Evolutionary conservation across 1,139 yeast genomes (phyloP), one percentile per base, ranked within the genome.

Genomic region (Candida mesenterica): DNA sequence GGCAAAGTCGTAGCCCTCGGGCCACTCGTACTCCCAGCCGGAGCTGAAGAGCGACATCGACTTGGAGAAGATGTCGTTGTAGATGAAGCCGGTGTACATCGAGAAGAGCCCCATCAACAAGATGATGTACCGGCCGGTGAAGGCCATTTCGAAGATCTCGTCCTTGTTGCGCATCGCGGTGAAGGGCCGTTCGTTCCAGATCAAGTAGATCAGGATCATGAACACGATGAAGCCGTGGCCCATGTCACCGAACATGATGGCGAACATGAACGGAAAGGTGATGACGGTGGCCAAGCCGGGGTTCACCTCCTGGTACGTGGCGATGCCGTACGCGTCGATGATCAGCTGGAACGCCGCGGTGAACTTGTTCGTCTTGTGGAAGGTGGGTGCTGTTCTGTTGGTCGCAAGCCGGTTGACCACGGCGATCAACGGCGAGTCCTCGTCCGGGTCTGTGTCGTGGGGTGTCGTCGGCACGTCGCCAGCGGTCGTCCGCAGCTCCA

Each of bases 221-320:
- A 81, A 67, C 50, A 94, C 70, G 42, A 94, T 75, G 37, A 88
- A 68, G 13, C 98, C 98, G 59, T 92, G 99, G 3, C 99, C 99
- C 43, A 90, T 63, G 65, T 92, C 99, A 62, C 98, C 99, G 72
- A 92, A 92, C 99, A 92, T 92, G 49, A 94, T 86, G 24, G 98
- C 97, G 68, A 92, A 92, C 96, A 92, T 88, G 62, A 94, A 92
- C 10, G 99, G 99, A 66, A 92, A 92, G 0, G 99, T 92, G 24
- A 92, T 85, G 32, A 90, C 77, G 0, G 99, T 87, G 4, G 98
- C 95, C 46, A 92, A 71, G 37, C 96, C 97, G 2, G 98, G 97
- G 53, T 92, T 92, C 24, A 92, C 94, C 60, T 92, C 99, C 55
- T 87, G 89, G 62, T 92, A 90, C 8, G 95, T 80, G 10, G 96